Percentiles rank a stretch among this genome's conserved stretches.
These are phyloP conservation scores for Tolypocladium capitatum DNA, from an alignment of 2,329 filamentous ascomycete genomes.

Conservation along the genomic window DNA sequence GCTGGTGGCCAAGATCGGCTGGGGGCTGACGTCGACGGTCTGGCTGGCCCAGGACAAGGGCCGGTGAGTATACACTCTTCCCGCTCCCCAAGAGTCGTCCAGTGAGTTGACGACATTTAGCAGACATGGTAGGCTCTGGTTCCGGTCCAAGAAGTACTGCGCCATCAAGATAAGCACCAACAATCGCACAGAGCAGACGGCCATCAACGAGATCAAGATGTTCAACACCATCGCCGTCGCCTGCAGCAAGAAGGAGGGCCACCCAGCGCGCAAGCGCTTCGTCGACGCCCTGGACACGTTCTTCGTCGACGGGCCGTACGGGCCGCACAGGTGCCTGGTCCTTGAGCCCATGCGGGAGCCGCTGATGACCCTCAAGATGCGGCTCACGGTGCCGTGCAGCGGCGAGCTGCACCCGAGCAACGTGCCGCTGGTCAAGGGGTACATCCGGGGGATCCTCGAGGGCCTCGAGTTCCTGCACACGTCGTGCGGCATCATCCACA, in stretches of 20 bases:
- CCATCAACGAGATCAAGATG: conserved; percentile 8
- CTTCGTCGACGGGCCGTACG: conserved; percentile 12
- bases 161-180: conserved; percentile 12
- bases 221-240: neutral
- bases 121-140: no score
- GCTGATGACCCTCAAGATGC: conserved; percentile 18
- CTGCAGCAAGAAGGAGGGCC: neutral
- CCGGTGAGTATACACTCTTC: neutral
- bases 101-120: no score
- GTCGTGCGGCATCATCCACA: conserved; percentile 29
- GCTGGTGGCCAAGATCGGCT: conserved; percentile 1
- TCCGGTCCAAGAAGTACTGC: conserved; percentile 6
- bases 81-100: no score
- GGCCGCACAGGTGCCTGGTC: conserved; percentile 20
- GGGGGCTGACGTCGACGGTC: conserved; percentile 1
- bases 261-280: conserved; percentile 10
- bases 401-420: conserved; percentile 7
- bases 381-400: conserved; percentile 16
- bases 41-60: conserved; percentile 1
- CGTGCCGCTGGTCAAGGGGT: conserved; percentile 18
- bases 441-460: conserved; percentile 20
- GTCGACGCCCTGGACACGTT: conserved; percentile 19
- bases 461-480: conserved; percentile 28
- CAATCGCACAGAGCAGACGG: conserved; percentile 8
- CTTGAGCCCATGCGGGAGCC: conserved; percentile 25